Base-by-base conservation (phyloP, 495 filamentous ascomycete species). In the Xylaria nigripes region DNA sequence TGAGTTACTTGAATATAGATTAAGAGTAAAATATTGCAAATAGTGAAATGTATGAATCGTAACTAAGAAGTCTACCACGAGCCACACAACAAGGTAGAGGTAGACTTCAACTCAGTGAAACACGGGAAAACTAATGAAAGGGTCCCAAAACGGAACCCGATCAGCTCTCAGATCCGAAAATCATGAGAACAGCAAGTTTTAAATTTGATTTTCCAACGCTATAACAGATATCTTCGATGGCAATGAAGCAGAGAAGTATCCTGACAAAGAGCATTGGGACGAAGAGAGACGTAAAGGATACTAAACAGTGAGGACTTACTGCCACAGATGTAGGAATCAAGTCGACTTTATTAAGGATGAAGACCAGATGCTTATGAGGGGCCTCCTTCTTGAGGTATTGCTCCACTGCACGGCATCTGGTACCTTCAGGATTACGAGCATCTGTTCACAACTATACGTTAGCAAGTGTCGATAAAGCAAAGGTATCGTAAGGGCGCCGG, bases 341-440 rank as follows among this genome's bases (percentile, higher is more conserved):
- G 70, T 98, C 93, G 60, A 87, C 89, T 75, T 98, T 98, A 70
- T 98, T 98, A 48, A 98, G 62, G 1, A 97, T 84, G 58, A 94
- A 95, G 6, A 95, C 81, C 48, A 96, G 70, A 68, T 96, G 90
- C 70, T 98, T 98, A 64, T 97, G 93, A 2, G 92, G 89, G 16
- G 89, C 93, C 62, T 98, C 93, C 55, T 91, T 84, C 52, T 80
- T 79, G 47, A 98, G 86, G 63, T 96, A 96, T 68, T 95, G 95
- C 63, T 97, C 93, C 38, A 96, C 82, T 64, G 85, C 89, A 18
- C 86, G 77, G 76, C 93, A 96, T 38, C 92, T 81, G 32, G 92
- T 96, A 15, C 91, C 90, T 5, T 90, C 69, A 13, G 92, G 92
- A 72, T 97, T 91, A 68, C 92, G 81, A 29, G 92, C 89, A 72